Conservation (phyloP, 257 asterid genomes). For the Avicennia marina region DNA sequence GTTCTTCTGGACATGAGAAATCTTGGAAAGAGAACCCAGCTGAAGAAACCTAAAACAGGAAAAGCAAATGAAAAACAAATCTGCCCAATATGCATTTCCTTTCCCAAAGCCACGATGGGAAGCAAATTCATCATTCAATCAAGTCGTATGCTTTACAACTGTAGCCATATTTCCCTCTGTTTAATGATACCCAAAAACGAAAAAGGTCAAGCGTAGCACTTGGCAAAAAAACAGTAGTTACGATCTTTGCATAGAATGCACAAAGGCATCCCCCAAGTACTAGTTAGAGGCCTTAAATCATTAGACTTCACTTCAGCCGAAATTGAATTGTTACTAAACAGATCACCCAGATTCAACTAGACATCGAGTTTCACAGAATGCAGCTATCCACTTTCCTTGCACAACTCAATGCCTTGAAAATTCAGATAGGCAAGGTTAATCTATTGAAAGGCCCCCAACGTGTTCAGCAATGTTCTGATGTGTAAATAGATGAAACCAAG, state of each 20-base stretch:
- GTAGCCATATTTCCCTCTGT: not conserved
- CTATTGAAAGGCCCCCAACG: not conserved
- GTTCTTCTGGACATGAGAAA: too few relatives aligned
- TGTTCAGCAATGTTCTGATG: not conserved
- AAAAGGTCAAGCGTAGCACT: not conserved
- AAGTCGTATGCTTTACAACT: not conserved
- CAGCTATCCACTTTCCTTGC: too few relatives aligned
- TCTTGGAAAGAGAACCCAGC: not conserved
- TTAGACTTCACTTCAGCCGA: too few relatives aligned
- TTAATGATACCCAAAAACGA: not conserved
- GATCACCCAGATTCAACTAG: too few relatives aligned
- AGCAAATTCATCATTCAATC: too few relatives aligned
- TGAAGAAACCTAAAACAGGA: not conserved
- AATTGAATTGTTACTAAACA: too few relatives aligned
- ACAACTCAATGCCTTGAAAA: not conserved
- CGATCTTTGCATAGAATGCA: too few relatives aligned
- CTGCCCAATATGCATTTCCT: too few relatives aligned
- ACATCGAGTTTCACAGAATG: too few relatives aligned
- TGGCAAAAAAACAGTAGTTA: not conserved
- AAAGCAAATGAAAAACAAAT: not conserved
- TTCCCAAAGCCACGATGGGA: too few relatives aligned
- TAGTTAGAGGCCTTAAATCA: too few relatives aligned
- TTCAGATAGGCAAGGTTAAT: not conserved
- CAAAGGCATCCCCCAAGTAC: too few relatives aligned
- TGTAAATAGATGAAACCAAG: not conserved